These are phyloP conservation scores for Tardiomyces digboiensis DNA, from an alignment of 1,139 yeast genomes.

Conservation along the genomic window DNA sequence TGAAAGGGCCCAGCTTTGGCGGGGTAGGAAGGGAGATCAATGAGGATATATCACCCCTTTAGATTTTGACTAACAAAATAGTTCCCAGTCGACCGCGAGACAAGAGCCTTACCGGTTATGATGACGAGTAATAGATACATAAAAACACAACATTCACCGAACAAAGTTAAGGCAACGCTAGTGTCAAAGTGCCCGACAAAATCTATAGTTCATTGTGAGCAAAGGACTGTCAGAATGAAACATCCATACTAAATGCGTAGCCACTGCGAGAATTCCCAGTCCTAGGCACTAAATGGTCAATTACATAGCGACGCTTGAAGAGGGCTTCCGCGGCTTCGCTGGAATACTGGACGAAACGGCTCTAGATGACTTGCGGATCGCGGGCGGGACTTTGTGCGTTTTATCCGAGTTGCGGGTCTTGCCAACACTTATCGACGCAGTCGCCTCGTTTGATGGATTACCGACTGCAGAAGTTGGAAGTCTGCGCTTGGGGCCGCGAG, in stretches of 20 bases:
- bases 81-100: conserved; percentile 25
- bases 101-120: conserved; percentile 24
- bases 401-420: neutral
- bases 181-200: too few relatives aligned
- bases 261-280: too few relatives aligned
- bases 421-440: neutral
- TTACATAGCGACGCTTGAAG: neutral
- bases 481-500: conserved; percentile 1
- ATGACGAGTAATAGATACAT: conserved; percentile 17
- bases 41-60: too few relatives aligned
- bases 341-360: neutral
- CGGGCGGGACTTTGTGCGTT: neutral
- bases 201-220: too few relatives aligned
- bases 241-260: too few relatives aligned
- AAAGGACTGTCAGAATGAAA: too few relatives aligned
- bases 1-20: too few relatives aligned
- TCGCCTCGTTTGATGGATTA: neutral
- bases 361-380: neutral
- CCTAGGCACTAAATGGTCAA: too few relatives aligned
- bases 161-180: too few relatives aligned
- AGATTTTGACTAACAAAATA: conserved; percentile 7
- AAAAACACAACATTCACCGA: too few relatives aligned
- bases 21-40: too few relatives aligned
- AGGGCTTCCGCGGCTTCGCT: neutral
- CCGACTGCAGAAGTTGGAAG: neutral